Conservation (phyloP, 331 rosid species). For the Quercus lobata region DNA sequence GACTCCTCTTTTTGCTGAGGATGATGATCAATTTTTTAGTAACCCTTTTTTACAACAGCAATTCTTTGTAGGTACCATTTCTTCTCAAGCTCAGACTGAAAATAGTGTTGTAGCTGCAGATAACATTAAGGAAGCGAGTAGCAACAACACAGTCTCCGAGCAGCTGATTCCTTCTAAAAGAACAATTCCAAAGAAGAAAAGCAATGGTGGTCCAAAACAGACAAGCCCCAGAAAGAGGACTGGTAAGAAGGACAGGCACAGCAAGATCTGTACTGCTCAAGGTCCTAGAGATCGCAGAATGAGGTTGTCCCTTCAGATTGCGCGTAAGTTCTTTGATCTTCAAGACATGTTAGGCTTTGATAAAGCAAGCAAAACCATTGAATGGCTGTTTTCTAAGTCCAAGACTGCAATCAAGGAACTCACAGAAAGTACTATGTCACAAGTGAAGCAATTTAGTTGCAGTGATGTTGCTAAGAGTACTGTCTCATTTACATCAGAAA, state of each 20-base stretch:
- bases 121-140: neutral
- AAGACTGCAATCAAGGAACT: constrained; percentile 41
- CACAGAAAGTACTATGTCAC: constrained; percentile 7
- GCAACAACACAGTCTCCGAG: neutral
- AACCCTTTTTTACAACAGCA: constrained; percentile 39
- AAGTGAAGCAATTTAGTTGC: neutral
- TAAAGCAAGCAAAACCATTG: constrained; percentile 56
- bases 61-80: neutral
- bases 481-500: neutral
- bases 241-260: constrained; percentile 51
- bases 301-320: constrained; percentile 54
- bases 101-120: constrained; percentile 12
- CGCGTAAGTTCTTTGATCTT: constrained; percentile 51
- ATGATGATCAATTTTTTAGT: constrained; percentile 30
- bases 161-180: neutral
- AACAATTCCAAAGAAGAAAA: neutral
- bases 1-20: constrained; percentile 15
- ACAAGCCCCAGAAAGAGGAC: constrained; percentile 23
- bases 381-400: constrained; percentile 49
- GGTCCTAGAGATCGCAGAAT: constrained; percentile 58
- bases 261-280: constrained; percentile 57
- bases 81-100: constrained; percentile 1
- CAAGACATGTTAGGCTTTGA: constrained; percentile 61
- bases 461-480: neutral
- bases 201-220: neutral